These are phyloP conservation scores for Sporothrix pseudoabietina DNA, from an alignment of 2,329 filamentous ascomycete species.

Conservation along the genomic window DNA sequence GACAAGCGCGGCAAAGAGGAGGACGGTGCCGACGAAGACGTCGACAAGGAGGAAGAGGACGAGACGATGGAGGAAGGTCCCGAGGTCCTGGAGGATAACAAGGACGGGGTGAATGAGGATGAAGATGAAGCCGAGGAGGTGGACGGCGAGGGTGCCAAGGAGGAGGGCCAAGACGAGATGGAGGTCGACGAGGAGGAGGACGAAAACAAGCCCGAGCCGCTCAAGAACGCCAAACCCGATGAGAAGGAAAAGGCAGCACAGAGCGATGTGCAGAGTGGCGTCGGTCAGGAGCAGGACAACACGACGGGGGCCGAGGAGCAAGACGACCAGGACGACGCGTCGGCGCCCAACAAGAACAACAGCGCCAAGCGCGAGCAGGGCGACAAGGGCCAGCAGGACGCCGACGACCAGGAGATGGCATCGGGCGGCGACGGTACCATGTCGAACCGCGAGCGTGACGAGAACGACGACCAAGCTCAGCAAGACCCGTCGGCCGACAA, in stretches of 20 bases:
- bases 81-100: slow-evolving; percentile 40
- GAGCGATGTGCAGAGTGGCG: slow-evolving; percentile 64
- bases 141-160: slow-evolving; percentile 44
- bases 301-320: slow-evolving; percentile 44
- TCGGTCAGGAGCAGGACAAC: slow-evolving; percentile 65
- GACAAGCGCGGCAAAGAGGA: slow-evolving; percentile 45
- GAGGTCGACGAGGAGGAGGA: slow-evolving; percentile 56
- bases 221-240: slow-evolving; percentile 53
- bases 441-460: slow-evolving; percentile 45
- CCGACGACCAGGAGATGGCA: slow-evolving; percentile 58
- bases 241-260: slow-evolving; percentile 64
- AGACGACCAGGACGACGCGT: slow-evolving; percentile 28
- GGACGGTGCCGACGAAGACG: slow-evolving; percentile 42
- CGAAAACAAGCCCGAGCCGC: slow-evolving; percentile 42
- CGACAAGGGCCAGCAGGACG: slow-evolving; percentile 64
- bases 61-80: slow-evolving; percentile 48
- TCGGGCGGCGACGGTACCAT: slow-evolving; percentile 64
- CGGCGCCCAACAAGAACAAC: slow-evolving; percentile 51
- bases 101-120: slow-evolving; percentile 44
- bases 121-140: slow-evolving; percentile 49
- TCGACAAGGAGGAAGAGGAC: slow-evolving; percentile 43
- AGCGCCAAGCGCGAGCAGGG: slow-evolving; percentile 67
- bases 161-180: slow-evolving; percentile 44
- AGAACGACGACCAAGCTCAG: slow-evolving; percentile 44
- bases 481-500: slow-evolving; percentile 44